Percentiles rank a stretch among this genome's conserved stretches.
Conservation (phyloP, 768 basidiomycete genomes). For the Pleurotus sapidus region DNA sequence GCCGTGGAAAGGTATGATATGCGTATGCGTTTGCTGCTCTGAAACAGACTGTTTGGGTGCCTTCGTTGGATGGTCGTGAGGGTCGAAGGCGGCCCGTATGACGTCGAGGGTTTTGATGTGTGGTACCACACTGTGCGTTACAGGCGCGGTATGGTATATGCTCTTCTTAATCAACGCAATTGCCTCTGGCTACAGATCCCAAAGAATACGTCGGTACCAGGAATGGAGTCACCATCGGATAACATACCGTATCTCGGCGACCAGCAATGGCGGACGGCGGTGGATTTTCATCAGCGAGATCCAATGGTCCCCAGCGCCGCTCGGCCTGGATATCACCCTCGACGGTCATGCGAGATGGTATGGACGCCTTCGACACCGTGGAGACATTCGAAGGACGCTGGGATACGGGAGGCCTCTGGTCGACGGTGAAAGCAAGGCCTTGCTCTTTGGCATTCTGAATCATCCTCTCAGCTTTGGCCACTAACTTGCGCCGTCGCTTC, state of each 20-base stretch:
- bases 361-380: not conserved
- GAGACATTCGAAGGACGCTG: not conserved
- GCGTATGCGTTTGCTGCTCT: conserved; percentile 45
- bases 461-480: conserved; percentile 41
- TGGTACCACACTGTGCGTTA: conserved; percentile 50
- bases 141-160: conserved; percentile 54
- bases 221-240: not conserved
- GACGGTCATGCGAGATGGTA: not conserved
- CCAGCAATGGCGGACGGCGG: conserved; percentile 72
- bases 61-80: conserved; percentile 42
- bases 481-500: conserved; percentile 39
- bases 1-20: conserved; percentile 47
- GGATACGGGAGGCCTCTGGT: conserved; percentile 2
- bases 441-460: conserved; percentile 43
- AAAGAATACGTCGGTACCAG: not conserved
- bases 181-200: conserved; percentile 42
- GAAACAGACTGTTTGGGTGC: conserved; percentile 54
- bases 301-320: conserved; percentile 52
- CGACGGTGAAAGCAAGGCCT: conserved; percentile 32
- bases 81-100: conserved; percentile 47
- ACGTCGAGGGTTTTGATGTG: conserved; percentile 41
- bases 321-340: conserved; percentile 34
- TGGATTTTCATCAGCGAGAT: conserved; percentile 64
- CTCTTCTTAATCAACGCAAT: conserved; percentile 53
- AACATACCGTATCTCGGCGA: conserved; percentile 60